Conservation (phyloP, 2,329 filamentous ascomycete species). For the Aureobasidium sp. region DNA sequence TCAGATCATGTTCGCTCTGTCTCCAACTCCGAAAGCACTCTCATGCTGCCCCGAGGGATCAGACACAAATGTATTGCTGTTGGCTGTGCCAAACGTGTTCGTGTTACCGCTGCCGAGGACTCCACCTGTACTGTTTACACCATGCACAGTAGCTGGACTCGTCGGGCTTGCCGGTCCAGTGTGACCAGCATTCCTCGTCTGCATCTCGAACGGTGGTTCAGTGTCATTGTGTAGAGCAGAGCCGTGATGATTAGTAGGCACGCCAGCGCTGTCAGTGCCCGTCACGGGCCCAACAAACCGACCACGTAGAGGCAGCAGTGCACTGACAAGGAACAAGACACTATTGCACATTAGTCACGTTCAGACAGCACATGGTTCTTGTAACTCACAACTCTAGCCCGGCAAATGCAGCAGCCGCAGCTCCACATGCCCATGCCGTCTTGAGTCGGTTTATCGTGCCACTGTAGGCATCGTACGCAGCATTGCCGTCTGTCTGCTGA, state of each 20-base stretch:
- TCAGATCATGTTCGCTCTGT: slow-evolving; percentile 2
- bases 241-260: background rate
- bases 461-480: background rate
- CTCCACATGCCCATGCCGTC: slow-evolving; percentile 12
- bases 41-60: background rate
- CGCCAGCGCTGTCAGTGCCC: background rate
- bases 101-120: background rate
- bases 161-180: background rate
- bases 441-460: background rate
- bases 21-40: background rate
- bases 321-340: slow-evolving; percentile 7
- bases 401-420: slow-evolving; percentile 8
- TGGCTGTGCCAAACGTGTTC: background rate
- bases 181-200: background rate
- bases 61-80: background rate
- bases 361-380: too few relatives aligned
- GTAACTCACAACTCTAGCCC: slow-evolving; percentile 11
- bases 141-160: background rate
- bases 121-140: background rate
- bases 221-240: background rate
- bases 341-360: background rate
- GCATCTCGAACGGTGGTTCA: background rate
- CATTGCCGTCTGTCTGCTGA: background rate
- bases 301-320: slow-evolving; percentile 5
- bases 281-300: background rate